Conservation (phyloP, 495 filamentous ascomycete genomes). For the Hypoxylon cercidicola region DNA sequence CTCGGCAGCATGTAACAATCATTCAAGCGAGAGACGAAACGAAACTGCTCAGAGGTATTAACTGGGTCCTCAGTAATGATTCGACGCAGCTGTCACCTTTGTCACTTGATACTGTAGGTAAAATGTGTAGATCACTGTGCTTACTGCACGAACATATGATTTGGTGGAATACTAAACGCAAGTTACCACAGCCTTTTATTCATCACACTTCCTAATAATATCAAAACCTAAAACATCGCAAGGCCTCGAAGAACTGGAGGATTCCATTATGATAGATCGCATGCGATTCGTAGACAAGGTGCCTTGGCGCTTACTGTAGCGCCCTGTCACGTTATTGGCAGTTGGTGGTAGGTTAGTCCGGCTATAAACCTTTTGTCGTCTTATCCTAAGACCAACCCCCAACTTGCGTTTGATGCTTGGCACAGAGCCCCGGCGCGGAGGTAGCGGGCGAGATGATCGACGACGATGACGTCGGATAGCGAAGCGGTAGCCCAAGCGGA, state of each 20-base stretch:
- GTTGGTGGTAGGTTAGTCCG: not conserved
- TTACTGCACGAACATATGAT: not conserved
- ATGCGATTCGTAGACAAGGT: slow-evolving; percentile 2
- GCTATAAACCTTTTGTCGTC: slow-evolving; percentile 14
- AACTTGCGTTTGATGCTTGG: slow-evolving; percentile 18
- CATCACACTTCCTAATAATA: slow-evolving; percentile 13
- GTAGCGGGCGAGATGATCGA: slow-evolving; percentile 30
- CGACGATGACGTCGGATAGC: slow-evolving; percentile 25
- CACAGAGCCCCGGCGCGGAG: slow-evolving; percentile 16
- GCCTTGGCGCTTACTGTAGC: slow-evolving; percentile 21
- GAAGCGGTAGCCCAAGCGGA: slow-evolving; percentile 13
- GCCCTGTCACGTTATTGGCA: slow-evolving; percentile 8
- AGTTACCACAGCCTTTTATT: slow-evolving; percentile 4
- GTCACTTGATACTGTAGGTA: not conserved
- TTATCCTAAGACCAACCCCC: slow-evolving; percentile 14
- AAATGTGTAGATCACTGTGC: not conserved
- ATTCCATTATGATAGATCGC: slow-evolving; percentile 3
- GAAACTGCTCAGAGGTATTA: slow-evolving; percentile 5
- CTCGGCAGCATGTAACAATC: no score
- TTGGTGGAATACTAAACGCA: slow-evolving; percentile 1
- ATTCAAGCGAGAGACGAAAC: slow-evolving; percentile 25
- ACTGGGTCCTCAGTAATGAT: slow-evolving; percentile 2
- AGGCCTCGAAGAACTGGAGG: not conserved
- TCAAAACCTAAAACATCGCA: slow-evolving; percentile 12
- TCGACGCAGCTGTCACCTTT: not conserved